Evolutionary conservation across 2,329 filamentous ascomycete genomes (phyloP).

Genomic region (Fusarium compactum): DNA sequence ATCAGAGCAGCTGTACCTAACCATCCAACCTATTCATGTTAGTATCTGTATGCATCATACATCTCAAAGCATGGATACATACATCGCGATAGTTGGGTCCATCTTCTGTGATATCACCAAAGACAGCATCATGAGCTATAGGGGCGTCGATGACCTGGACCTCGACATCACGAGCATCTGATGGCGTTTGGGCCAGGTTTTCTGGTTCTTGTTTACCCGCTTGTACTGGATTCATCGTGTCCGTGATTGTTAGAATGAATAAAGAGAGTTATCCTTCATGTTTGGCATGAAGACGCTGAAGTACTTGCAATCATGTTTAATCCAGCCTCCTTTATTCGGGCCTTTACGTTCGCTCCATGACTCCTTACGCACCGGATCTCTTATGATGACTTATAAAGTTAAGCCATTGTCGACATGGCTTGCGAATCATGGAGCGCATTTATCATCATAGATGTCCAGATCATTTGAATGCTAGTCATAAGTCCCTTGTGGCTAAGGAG

Average conservation of each 20-base stretch:
- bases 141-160: slow-evolving; percentile 35
- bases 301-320: not conserved
- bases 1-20: slow-evolving; percentile 58
- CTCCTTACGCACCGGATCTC: not conserved
- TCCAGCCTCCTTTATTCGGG: not conserved
- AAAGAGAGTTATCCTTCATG: not conserved
- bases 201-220: slow-evolving; percentile 1
- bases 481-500: not conserved
- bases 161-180: not conserved
- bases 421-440: not conserved
- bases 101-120: slow-evolving; percentile 45
- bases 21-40: slow-evolving; percentile 55
- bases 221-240: slow-evolving; percentile 7
- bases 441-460: not conserved
- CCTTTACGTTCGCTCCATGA: not conserved
- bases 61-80: not conserved
- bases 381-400: not conserved
- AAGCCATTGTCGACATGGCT: not conserved
- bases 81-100: slow-evolving; percentile 49
- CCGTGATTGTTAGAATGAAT: not conserved
- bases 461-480: not conserved
- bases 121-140: slow-evolving; percentile 33
- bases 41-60: not conserved
- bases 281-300: not conserved
- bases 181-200: not conserved